A percentile compares a stretch with the other conserved stretches of the same genome.
These are phyloP conservation scores for Populus hybrid DNA, from an alignment of 441 rosid genomes.

Conservation along the genomic window DNA sequence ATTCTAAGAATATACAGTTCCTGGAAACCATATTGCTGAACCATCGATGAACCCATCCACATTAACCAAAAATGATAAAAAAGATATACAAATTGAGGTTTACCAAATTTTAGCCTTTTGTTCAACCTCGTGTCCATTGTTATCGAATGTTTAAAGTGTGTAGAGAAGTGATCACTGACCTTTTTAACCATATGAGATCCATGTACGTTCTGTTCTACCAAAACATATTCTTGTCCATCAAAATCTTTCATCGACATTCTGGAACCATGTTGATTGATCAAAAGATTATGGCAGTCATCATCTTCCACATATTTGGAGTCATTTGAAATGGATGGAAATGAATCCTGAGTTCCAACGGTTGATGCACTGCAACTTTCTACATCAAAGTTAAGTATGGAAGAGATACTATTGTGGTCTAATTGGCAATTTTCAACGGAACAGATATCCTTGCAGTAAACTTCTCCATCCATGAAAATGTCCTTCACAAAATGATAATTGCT, in stretches of 20 bases:
- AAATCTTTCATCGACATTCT: not conserved
- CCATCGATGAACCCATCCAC: not conserved
- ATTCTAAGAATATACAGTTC: not conserved
- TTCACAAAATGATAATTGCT: constrained; percentile 19
- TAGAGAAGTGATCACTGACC: not conserved
- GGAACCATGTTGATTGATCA: not conserved
- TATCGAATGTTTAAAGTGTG: not conserved
- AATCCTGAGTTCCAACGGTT: constrained; percentile 6
- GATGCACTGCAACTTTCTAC: constrained; percentile 2
- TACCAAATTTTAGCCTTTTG: not conserved
- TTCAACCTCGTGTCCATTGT: not conserved
- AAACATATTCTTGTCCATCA: not conserved
- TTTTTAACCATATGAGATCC: not conserved
- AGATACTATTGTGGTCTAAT: not conserved
- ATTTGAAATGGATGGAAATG: constrained; percentile 6
- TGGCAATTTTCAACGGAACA: not conserved
- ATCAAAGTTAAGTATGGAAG: not conserved
- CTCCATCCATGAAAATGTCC: constrained; percentile 7
- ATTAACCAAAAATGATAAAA: not conserved
- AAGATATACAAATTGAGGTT: not conserved
- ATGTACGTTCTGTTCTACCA: not conserved
- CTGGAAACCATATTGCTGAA: not conserved
- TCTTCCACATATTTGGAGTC: not conserved
- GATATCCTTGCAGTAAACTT: not conserved
- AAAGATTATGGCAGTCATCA: not conserved